Base-by-base conservation (phyloP, 2,329 filamentous ascomycete species). In the Xylariaceae sp. region DNA sequence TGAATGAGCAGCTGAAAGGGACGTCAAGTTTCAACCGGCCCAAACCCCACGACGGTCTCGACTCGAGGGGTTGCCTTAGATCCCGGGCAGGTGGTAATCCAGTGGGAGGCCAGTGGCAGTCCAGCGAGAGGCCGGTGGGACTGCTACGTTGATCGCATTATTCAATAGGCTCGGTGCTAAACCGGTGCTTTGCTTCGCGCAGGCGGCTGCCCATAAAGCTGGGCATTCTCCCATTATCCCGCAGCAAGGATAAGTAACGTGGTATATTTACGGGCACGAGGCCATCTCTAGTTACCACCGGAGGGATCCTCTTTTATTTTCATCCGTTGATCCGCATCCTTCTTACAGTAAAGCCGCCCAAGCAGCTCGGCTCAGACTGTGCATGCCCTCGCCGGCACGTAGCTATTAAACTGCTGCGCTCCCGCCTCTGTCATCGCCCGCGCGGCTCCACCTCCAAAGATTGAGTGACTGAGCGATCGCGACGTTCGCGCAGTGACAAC, bases 91-190 rank as follows among this genome's bases (percentile, higher is more conserved):
- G 30, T 45, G 23, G 23, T 30, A 30, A 30, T 30, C 23, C 23
- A 30, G 23, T 30, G 23, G 23, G 23, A 30, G 23, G 23, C 23
- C 23, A 30, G 23, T 30, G 23, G 23, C 23, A 30, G 23, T 30
- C 23, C 23, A 30, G 23, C 4, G 4, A 30, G 23, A 13, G 48
- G 17, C 15, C 51, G 34, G 55, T 62, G 60, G 57, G 54, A 62
- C 53, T 54, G 34, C 30, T 59, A 51, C 53, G 44, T 39, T 53
- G 39, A 37, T 10, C 4, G 9, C 48, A 50, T 37, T 35, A 4
- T 51, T 57, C 54, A 37, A 57, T 54, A 48, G 47, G 51, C 54
- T 62, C 57, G 60, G 61, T 23, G 48, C 55, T 57, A 55, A 39
- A 51, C 55, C 60, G 60, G 60, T 57, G 9, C 15, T 57, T 62